A percentile compares a stretch with the other conserved stretches of the same genome.
phyloP scores from a whole-genome alignment of 768 basidiomycete genomes.

The button mushroom (Agaricus bisporus) region DNA sequence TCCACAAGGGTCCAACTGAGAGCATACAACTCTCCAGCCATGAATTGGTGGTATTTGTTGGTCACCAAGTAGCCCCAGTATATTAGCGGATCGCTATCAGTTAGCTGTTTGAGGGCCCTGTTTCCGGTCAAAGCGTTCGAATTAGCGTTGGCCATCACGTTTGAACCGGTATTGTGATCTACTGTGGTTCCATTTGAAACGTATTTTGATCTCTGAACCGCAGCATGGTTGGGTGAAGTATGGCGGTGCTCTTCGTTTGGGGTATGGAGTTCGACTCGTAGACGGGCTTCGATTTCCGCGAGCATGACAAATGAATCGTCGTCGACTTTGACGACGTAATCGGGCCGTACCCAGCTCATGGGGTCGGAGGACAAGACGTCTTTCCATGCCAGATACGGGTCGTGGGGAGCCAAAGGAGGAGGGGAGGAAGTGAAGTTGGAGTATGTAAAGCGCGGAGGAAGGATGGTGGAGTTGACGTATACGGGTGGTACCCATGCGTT shows the following conservation, averaged over 20 bases:
- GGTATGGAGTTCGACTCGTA: conserved; percentile 69
- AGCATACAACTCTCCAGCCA: conserved; percentile 93
- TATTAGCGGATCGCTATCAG: conserved; percentile 57
- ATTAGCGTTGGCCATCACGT: neutral
- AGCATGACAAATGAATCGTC: conserved; percentile 96
- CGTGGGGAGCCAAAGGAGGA: conserved; percentile 64
- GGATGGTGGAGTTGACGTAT: conserved; percentile 41
- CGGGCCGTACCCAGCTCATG: conserved; percentile 75
- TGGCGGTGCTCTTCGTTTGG: conserved; percentile 19
- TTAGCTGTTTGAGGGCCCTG: conserved; percentile 7
- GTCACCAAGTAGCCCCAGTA: conserved; percentile 92
- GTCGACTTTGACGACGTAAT: conserved; percentile 91
- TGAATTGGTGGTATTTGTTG: conserved; percentile 81
- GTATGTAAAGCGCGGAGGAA: conserved; percentile 58
- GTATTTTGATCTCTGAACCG: neutral
- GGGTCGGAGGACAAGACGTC: conserved; percentile 38
- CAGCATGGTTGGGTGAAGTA: neutral
- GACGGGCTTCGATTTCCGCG: conserved; percentile 85
- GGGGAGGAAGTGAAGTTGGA: conserved; percentile 49
- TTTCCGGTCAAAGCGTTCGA: conserved; percentile 6
- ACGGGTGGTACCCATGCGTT: conserved; percentile 88
- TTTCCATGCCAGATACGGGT: conserved; percentile 52
- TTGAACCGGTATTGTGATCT: neutral
- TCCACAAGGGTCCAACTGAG: conserved; percentile 84
- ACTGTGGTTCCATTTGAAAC: neutral